These are phyloP conservation scores for Leccinum insigne DNA, from an alignment of 1,284 basidiomycete species.

Conservation along the genomic window DNA sequence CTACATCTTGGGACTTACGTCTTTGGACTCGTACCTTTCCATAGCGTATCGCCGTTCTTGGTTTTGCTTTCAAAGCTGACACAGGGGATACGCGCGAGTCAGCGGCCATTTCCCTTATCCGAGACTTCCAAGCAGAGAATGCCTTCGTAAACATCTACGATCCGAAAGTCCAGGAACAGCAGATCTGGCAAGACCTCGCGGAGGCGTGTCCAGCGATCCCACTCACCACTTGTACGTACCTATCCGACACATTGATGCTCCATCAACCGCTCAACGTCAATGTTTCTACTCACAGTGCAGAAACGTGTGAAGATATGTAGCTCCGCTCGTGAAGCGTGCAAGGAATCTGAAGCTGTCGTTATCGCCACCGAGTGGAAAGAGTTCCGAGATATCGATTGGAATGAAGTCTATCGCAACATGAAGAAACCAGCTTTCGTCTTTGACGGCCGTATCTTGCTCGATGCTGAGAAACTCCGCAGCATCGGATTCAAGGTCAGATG, in stretches of 20 bases:
- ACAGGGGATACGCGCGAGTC: slow-evolving; percentile 98
- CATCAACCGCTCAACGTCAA: background rate
- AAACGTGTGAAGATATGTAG: slow-evolving; percentile 81
- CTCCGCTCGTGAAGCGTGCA: slow-evolving; percentile 87
- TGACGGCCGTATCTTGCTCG: slow-evolving; percentile 87
- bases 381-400: slow-evolving; percentile 93
- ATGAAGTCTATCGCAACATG: slow-evolving; percentile 83
- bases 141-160: slow-evolving; percentile 92
- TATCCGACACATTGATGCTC: slow-evolving; percentile 12
- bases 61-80: slow-evolving; percentile 96
- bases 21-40: slow-evolving; percentile 5
- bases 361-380: slow-evolving; percentile 97
- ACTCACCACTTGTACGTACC: slow-evolving; percentile 57
- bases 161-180: slow-evolving; percentile 76
- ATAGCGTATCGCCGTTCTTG: slow-evolving; percentile 94
- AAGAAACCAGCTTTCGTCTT: slow-evolving; percentile 97
- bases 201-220: slow-evolving; percentile 63
- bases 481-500: slow-evolving; percentile 91
- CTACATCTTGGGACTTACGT: background rate
- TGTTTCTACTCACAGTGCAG: slow-evolving; percentile 60
- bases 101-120: slow-evolving; percentile 93
- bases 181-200: slow-evolving; percentile 75
- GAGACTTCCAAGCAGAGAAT: slow-evolving; percentile 91
- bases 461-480: slow-evolving; percentile 74
- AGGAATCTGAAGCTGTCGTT: slow-evolving; percentile 89